Percentiles rank a stretch among this genome's conserved stretches.
These are phyloP conservation scores for Phytophthora idaei DNA, from an alignment of 352 stramenopile genomes.

Conservation along the genomic window DNA sequence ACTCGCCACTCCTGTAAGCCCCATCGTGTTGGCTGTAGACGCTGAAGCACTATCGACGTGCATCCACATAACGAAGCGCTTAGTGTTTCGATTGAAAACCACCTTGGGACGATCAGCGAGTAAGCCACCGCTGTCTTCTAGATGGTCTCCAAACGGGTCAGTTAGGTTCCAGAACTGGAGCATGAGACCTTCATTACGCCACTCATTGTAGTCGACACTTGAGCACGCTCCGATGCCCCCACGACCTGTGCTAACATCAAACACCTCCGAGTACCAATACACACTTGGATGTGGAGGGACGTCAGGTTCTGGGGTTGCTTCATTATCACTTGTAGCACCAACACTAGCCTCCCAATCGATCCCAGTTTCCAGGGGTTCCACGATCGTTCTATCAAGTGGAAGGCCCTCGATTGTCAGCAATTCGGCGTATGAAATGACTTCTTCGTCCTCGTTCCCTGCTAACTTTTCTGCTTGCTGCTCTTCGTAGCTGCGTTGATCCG, in stretches of 20 bases:
- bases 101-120: slow-evolving; percentile 91
- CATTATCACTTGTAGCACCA: slow-evolving; percentile 24
- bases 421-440: slow-evolving; percentile 60
- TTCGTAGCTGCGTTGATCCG: slow-evolving; percentile 51
- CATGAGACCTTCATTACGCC: slow-evolving; percentile 95
- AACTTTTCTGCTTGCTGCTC: slow-evolving; percentile 24
- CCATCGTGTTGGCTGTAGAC: slow-evolving; percentile 67
- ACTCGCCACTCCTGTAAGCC: slow-evolving; percentile 89
- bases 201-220: slow-evolving; percentile 91
- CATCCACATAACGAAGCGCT: slow-evolving; percentile 97
- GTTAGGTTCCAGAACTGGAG: slow-evolving; percentile 95
- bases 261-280: slow-evolving; percentile 84
- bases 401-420: slow-evolving; percentile 55
- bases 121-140: slow-evolving; percentile 37
- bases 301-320: slow-evolving; percentile 13
- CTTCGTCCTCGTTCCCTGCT: slow-evolving; percentile 35
- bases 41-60: slow-evolving; percentile 88
- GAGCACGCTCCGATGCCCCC: slow-evolving; percentile 93
- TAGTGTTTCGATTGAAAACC: slow-evolving; percentile 86
- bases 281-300: slow-evolving; percentile 27
- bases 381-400: slow-evolving; percentile 57
- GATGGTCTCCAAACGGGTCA: slow-evolving; percentile 74
- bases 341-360: slow-evolving; percentile 40
- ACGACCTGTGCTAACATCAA: slow-evolving; percentile 40
- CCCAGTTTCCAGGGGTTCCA: slow-evolving; percentile 61